phyloP scores from a whole-genome alignment of 805 yeast species.

The Suhomyces sp. region DNA sequence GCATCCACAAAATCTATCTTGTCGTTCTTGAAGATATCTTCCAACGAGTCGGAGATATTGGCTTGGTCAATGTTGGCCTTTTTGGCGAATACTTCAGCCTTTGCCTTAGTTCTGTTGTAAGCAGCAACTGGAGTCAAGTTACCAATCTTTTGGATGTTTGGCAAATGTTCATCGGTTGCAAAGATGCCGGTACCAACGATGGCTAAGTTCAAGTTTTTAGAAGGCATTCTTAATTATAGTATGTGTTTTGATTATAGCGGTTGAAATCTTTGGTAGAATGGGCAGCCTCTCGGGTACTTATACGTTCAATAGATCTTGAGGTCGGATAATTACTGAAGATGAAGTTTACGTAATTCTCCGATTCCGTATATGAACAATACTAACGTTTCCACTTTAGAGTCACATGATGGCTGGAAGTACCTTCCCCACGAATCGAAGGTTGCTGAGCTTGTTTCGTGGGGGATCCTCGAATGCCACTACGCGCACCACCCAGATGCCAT shows the following conservation, averaged over 20 bases:
- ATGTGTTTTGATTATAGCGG: background rate
- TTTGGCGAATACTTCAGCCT: slow-evolving; percentile 78
- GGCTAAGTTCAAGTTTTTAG: slow-evolving; percentile 50
- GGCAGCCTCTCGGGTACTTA: background rate
- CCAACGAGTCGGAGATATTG: slow-evolving; percentile 60
- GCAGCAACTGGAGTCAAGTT: slow-evolving; percentile 64
- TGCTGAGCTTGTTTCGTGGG: background rate
- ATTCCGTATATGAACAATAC: too few relatives aligned
- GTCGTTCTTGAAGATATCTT: slow-evolving; percentile 64
- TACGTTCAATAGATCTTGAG: background rate
- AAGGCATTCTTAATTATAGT: slow-evolving; percentile 6
- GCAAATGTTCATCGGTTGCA: slow-evolving; percentile 82
- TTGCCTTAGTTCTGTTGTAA: slow-evolving; percentile 78
- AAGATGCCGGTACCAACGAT: slow-evolving; percentile 85
- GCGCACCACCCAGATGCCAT: too few relatives aligned
- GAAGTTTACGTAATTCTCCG: background rate
- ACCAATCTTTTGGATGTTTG: slow-evolving; percentile 56
- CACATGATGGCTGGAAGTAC: background rate
- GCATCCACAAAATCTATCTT: slow-evolving; percentile 78
- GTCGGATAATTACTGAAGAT: too few relatives aligned
- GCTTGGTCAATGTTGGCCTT: slow-evolving; percentile 50
- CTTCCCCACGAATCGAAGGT: too few relatives aligned
- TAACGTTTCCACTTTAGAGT: too few relatives aligned
- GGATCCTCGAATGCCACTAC: too few relatives aligned
- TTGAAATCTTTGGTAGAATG: background rate